Evolutionary conservation across 2,329 filamentous ascomycete species (phyloP).

Genomic region (Colletotrichum phormii): DNA sequence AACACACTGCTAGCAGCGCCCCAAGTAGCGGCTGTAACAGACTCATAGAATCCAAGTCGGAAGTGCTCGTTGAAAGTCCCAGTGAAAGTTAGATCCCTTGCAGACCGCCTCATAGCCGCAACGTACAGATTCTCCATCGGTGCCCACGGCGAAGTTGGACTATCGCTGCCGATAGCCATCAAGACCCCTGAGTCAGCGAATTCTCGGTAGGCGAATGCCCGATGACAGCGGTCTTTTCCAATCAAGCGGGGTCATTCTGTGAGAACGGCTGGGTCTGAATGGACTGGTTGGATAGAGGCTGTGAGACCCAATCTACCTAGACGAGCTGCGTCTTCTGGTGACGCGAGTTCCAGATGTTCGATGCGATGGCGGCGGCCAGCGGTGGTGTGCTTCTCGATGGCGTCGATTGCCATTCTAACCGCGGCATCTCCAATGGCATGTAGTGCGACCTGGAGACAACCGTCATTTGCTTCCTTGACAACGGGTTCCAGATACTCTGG

Average conservation of each 20-base stretch:
- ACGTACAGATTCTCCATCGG: constrained; percentile 69
- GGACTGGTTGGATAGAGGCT: constrained; percentile 68
- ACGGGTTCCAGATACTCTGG: constrained; percentile 63
- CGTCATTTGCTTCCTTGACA: constrained; percentile 63
- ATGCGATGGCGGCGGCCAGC: constrained; percentile 68
- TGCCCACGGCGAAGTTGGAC: constrained; percentile 67
- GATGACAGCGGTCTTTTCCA: constrained; percentile 62
- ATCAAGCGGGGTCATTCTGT: constrained; percentile 70
- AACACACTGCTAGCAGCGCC: constrained; percentile 71
- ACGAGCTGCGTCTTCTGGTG: constrained; percentile 63
- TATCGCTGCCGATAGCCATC: constrained; percentile 69
- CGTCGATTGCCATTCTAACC: constrained; percentile 67
- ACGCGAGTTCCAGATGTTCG: constrained; percentile 73
- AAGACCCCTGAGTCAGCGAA: constrained; percentile 65
- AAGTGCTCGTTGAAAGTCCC: constrained; percentile 64
- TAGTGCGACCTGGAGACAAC: constrained; percentile 70
- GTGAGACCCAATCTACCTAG: constrained; percentile 71
- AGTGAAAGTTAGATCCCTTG: constrained; percentile 57
- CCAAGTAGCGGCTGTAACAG: constrained; percentile 63
- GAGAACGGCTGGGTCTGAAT: constrained; percentile 71
- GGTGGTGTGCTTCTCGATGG: constrained; percentile 56
- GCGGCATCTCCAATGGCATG: constrained; percentile 75
- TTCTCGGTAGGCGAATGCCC: constrained; percentile 73
- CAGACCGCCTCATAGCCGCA: constrained; percentile 67
- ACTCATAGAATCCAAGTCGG: constrained; percentile 63